phyloP scores from a whole-genome alignment of 306 rosid genomes.

The Prunus davidiana region DNA sequence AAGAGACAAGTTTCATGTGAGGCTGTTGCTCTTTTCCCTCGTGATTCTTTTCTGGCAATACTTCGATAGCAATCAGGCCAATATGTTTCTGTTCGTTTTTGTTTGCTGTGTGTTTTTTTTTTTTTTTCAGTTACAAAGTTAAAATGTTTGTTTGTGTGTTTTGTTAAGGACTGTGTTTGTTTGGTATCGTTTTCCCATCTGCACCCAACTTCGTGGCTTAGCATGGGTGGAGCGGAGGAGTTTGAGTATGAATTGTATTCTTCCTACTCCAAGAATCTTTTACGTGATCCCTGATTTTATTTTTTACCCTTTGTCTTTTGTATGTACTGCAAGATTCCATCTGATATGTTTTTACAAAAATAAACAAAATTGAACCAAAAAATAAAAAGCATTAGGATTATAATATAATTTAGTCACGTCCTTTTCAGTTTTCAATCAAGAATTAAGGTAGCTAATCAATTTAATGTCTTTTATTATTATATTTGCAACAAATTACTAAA shows the following conservation, averaged over 20 bases:
- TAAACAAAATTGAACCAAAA: too few species aligned
- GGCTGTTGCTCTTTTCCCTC: not conserved
- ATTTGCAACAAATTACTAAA: not conserved
- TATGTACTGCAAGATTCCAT: not conserved
- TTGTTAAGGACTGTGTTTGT: not conserved
- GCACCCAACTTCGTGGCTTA: not conserved
- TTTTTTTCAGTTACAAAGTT: not conserved
- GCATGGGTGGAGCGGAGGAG: not conserved
- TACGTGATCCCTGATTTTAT: not conserved
- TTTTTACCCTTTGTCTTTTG: not conserved
- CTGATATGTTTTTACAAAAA: not conserved
- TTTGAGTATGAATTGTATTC: not conserved
- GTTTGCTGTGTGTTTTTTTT: not conserved
- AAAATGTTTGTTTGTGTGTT: not conserved
- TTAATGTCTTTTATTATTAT: not conserved
- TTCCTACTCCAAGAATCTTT: not conserved
- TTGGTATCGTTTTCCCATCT: not conserved
- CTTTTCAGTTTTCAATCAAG: too few species aligned
- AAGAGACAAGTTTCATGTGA: not conserved
- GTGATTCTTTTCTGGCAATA: constrained; percentile 6
- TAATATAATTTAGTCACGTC: too few species aligned
- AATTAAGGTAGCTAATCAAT: too few species aligned
- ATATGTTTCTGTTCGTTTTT: constrained; percentile 5
- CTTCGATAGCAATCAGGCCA: not conserved
- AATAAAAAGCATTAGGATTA: too few species aligned